These are phyloP conservation scores for Trichopus zeylanicus DNA, from an alignment of 116 monocot species.

Conservation along the genomic window DNA sequence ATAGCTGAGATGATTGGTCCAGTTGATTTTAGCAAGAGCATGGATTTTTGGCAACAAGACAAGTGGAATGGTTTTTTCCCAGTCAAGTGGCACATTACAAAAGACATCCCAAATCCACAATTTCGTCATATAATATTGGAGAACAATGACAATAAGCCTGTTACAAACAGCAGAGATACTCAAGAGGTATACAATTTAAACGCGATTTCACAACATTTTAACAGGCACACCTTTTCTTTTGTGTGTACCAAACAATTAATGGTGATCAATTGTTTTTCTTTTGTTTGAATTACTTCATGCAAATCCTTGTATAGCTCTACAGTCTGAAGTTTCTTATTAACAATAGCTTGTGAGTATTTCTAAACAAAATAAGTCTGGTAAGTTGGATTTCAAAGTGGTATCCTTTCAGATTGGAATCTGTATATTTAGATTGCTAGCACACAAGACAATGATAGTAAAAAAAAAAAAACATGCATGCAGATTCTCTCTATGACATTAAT, in stretches of 20 bases:
- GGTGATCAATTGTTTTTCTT: no score
- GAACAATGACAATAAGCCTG: constrained; percentile 90
- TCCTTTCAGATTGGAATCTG: not conserved
- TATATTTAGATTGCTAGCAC: not conserved
- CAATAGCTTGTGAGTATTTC: no score
- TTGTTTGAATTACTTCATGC: no score
- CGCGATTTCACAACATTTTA: no score
- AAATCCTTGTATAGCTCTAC: no score
- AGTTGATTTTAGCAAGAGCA: constrained; percentile 67
- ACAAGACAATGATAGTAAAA: no score
- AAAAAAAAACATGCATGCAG: not conserved
- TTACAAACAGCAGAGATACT: constrained; percentile 84
- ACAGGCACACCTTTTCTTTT: no score
- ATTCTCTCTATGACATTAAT: not conserved
- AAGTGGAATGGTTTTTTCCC: constrained; percentile 85
- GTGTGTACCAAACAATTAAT: no score
- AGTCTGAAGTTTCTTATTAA: no score
- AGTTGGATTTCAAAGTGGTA: not conserved
- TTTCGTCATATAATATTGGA: constrained; percentile 77
- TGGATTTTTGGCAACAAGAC: constrained; percentile 95
- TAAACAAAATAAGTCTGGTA: not conserved
- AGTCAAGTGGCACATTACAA: constrained; percentile 83
- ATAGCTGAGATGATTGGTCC: constrained; percentile 71
- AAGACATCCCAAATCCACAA: constrained; percentile 74
- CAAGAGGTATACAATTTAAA: constrained; percentile 65